Conservation (phyloP, 1,284 basidiomycete species). For the Phlebopus sp. region DNA sequence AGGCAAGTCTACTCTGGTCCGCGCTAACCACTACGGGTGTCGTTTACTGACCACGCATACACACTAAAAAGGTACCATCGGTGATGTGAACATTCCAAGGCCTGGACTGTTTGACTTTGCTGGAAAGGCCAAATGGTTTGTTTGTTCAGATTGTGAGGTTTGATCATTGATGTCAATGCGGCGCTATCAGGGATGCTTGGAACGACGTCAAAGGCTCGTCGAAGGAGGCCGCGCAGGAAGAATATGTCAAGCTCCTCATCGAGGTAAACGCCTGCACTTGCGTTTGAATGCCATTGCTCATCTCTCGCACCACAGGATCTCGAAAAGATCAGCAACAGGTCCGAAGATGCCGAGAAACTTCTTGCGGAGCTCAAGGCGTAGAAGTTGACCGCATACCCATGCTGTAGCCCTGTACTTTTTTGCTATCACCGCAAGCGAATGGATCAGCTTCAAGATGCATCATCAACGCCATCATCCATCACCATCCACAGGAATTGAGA, state of each 20-base stretch:
- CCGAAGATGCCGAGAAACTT: conserved; percentile 55
- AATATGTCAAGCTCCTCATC: conserved; percentile 75
- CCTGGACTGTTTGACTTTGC: conserved; percentile 78
- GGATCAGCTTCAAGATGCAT: background rate
- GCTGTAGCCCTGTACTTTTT: conserved; percentile 9
- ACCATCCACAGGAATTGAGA: background rate
- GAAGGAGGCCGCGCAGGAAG: conserved; percentile 65
- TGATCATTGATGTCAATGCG: conserved; percentile 10
- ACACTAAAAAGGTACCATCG: conserved; percentile 65
- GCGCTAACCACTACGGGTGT: conserved; percentile 1
- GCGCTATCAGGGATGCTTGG: conserved; percentile 74
- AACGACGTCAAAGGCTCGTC: conserved; percentile 67
- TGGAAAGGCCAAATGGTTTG: conserved; percentile 84
- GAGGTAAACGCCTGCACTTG: conserved; percentile 46
- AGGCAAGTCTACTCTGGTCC: conserved; percentile 44
- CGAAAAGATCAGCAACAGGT: conserved; percentile 46
- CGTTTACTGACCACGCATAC: background rate
- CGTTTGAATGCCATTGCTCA: conserved; percentile 1
- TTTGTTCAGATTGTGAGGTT: conserved; percentile 11
- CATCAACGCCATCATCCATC: no score
- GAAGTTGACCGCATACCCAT: conserved; percentile 21
- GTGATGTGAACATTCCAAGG: conserved; percentile 61
- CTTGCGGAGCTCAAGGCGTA: conserved; percentile 59
- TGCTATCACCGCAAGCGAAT: background rate
- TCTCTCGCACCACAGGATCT: conserved; percentile 27